Evolutionary conservation across 2,329 filamentous ascomycete genomes (phyloP), one percentile per base, ranked within the genome.

Genomic region (Penicillium sp.): DNA sequence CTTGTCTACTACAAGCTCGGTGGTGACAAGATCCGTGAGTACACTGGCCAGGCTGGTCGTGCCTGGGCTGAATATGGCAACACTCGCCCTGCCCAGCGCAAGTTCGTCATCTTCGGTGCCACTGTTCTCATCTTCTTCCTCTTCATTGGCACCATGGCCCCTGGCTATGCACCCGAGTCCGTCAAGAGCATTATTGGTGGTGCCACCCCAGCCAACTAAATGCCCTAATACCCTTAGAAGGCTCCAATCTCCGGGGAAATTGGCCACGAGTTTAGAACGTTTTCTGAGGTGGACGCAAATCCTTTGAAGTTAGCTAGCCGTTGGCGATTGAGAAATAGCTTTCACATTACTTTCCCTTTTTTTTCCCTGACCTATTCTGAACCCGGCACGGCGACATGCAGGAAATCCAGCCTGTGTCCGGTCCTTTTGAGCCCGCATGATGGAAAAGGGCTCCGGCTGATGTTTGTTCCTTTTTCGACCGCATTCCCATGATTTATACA

Each of bases 31-130:
- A 80, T 96, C 72, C 93, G 89, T 82, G 89, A 89, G 71, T 92
- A 93, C 75, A 78, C 89, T 58, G 81, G 83, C 60, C 88, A 92
- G 67, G 88, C 83, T 54, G 82, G 83, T 71, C 89, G 92, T 72
- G 85, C 88, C 60, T 96, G 92, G 92, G 88, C 89, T 51, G 92
- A 96, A 70, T 92, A 95, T 67, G 92, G 92, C 57, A 86, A 86
- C 67, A 83, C 83, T 63, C 89, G 88, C 72, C 93, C 93, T 13
- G 84, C 87, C 47, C 81, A 90, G 69, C 90, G 92, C 78, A 93
- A 93, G 80, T 75, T 93, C 52, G 80, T 91, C 62, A 80, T 95
- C 66, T 85, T 93, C 59, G 84, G 81, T 51, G 76, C 83, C 26
- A 82, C 84, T 21, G 73, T 91, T 57, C 75, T 90, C 62, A 76